Base-by-base conservation (phyloP, 108 stramenopile genomes). In the Fistulifera pelliculosa region DNA sequence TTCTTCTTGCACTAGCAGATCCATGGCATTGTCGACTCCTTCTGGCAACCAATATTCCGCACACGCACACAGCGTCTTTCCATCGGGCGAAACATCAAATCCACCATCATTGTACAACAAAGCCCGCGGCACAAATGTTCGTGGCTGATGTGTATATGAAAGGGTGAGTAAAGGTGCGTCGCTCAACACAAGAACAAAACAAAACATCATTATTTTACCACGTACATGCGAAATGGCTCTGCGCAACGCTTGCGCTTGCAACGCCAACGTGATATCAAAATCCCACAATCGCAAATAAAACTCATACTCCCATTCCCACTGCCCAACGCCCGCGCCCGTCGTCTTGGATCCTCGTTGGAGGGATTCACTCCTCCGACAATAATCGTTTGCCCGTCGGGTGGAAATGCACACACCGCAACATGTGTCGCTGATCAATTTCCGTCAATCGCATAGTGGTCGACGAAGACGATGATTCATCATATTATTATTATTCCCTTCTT, bases 41-140 rank as follows among this genome's bases (percentile, higher is more conserved):
- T 84, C 70, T 35, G 89, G 89, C 18, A 90, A 50, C 83, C 88
- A 90, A 64, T 77, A 83, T 58, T 90, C 86, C 14, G 88, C 90
- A 68, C 93, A 93, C 7, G 87, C 83, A 51, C 84, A 87, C n/a
- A 95, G 72, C 5, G 77, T 69, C 38, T 80, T 83, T 5, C 96
- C 96, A 69, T 93, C 91, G 38, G 74, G 65, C 7, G 93, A 94
- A 6, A 97, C 69, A 65, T 95, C 94, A 63, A 97, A 90, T 17
- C 96, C 96, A 44, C 96, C 94, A 70, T 97, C 96, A 42, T 95
- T 97, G 72, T 97, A 97, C 19, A 97, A 65, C 27, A 95, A 70
- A 0, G 92, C 91, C 45, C 87, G 80, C n/a, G 75, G 71, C 27
- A 92, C 74, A 50, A 91, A 80, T 1, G 65, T 71, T 16, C 87